Evolutionary conservation across 2,329 filamentous ascomycete genomes (phyloP), one percentile per base, ranked within the genome.

Genomic region (Sporothrix sp.): DNA sequence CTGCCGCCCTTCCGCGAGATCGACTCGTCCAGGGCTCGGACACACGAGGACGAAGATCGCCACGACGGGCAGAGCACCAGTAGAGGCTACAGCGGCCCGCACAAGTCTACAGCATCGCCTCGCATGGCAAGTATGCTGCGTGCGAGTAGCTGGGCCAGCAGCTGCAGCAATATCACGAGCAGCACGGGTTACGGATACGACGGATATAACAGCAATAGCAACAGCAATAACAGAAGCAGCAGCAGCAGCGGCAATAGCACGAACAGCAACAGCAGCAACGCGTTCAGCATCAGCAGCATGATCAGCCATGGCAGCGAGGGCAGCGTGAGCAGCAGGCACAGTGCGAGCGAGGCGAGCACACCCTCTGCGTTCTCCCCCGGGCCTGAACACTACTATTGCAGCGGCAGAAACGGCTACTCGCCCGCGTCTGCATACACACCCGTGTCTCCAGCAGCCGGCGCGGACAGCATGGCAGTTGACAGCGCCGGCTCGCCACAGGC

Each of bases 1-100:
- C 50, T 54, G 10, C 54, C 56, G 20, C 49, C 56, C 14, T 53
- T 57, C 20, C 54, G 43, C 27, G 50, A 50, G 35, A 54, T 56
- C 20, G 50, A 52, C 43, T 36, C 54, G 44, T 50, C 52, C 32
- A 35, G 40, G 4, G 23, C 51, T 1, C 44, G 52, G 35, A 51
- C 50, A 35, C 47, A 48, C 32, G 53, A 55, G 38, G 50, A 49
- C 27, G 51, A 46, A 23, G 14, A 28, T 37, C 46, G 51, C 46
- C 39, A 30, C 51, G 40, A 50, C 11, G 46, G 48, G 21, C 37
- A 36, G 42, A 18, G 3, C 28, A 39, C 39, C 45, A 52, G 35
- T 42, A 49, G n/a, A 4, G 23, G n/a, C 14, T 27, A 30, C 14
- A 23, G 50, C 21, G 21, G n/a, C 18, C 18, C 30, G 20, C 20